phyloP scores from a whole-genome alignment of 1,139 yeast species.

The Hyphopichia wangnamkhiaoensis region DNA sequence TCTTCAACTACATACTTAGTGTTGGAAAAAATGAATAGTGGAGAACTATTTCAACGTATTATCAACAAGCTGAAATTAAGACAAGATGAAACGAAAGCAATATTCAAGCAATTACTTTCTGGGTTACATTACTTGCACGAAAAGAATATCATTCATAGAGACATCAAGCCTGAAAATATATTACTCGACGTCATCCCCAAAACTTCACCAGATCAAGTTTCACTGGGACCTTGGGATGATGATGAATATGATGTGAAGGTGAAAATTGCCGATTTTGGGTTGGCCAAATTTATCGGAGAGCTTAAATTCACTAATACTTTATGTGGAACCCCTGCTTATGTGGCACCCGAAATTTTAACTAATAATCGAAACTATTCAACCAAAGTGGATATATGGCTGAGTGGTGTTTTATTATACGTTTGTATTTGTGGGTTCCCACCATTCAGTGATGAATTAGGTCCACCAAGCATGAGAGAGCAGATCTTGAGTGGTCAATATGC shows the following conservation, averaged over 20 bases:
- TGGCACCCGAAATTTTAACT: constrained; percentile 72
- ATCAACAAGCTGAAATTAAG: constrained; percentile 60
- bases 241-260: constrained; percentile 63
- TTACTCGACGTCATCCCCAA: constrained; percentile 65
- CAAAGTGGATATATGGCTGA: constrained; percentile 78
- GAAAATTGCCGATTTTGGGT: constrained; percentile 79
- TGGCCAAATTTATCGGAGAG: constrained; percentile 80
- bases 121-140: constrained; percentile 69
- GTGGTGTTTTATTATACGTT: constrained; percentile 74
- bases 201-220: constrained; percentile 44
- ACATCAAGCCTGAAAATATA: constrained; percentile 89
- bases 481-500: constrained; percentile 67
- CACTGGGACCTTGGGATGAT: constrained; percentile 71
- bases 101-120: constrained; percentile 60
- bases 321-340: constrained; percentile 85
- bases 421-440: constrained; percentile 87
- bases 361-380: constrained; percentile 61
- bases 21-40: constrained; percentile 71
- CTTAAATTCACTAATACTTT: constrained; percentile 71
- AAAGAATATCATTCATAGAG: constrained; percentile 80
- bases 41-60: constrained; percentile 72
- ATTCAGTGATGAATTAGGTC: constrained; percentile 77
- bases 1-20: constrained; percentile 65
- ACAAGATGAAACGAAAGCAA: constrained; percentile 61
- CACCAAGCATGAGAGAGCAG: constrained; percentile 77